Conservation (phyloP, 1,284 basidiomycete genomes). For the Ceratobasidium sp. region DNA sequence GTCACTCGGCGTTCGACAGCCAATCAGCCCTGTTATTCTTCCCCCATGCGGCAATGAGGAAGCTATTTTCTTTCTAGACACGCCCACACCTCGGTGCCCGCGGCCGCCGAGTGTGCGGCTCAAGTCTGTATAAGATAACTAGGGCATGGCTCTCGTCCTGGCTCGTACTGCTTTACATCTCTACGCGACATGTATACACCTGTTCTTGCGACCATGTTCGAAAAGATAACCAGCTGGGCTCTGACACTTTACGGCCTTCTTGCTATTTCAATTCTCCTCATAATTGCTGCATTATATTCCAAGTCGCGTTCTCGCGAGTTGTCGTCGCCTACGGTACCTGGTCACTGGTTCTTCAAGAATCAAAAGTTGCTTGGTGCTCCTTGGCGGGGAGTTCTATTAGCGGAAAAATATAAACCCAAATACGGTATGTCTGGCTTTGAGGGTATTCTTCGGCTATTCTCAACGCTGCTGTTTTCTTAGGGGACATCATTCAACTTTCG, state of each 20-base stretch:
- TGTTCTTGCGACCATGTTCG: too few relatives aligned
- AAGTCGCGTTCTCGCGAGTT: not conserved
- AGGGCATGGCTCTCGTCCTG: too few relatives aligned
- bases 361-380: not conserved
- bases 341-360: slow-evolving; percentile 28
- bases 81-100: not conserved
- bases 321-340: not conserved
- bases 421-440: slow-evolving; percentile 8
- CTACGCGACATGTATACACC: too few relatives aligned
- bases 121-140: not conserved
- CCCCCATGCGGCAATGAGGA: not conserved
- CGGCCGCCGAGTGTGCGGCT: not conserved
- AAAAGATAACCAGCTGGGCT: too few relatives aligned
- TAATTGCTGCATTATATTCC: not conserved
- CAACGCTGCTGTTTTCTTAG: not conserved
- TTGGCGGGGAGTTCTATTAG: not conserved
- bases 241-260: too few relatives aligned
- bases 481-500: not conserved
- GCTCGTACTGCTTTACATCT: too few relatives aligned
- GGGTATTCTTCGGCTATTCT: not conserved
- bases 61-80: not conserved
- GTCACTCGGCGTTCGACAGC: not conserved
- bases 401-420: not conserved
- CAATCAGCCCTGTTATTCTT: not conserved
- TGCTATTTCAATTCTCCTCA: not conserved